phyloP scores from a whole-genome alignment of 306 rosid genomes.

The Lablab purpureus region DNA sequence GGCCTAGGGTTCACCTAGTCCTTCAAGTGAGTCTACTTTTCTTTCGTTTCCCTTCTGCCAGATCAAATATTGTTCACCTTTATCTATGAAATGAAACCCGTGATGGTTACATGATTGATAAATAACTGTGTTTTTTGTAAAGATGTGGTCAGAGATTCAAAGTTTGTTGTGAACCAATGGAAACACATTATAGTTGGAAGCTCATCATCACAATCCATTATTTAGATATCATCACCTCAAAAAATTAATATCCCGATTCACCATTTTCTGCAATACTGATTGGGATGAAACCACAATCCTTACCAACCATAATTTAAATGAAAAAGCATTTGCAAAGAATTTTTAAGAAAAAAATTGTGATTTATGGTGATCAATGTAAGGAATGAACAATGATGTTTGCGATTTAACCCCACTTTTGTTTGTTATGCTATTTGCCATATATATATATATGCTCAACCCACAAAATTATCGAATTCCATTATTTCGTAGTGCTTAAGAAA shows the following conservation, averaged over 20 bases:
- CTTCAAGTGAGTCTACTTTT: slow-evolving; percentile 4
- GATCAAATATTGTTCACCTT: not conserved
- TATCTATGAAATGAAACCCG: not conserved
- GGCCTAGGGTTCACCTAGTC: slow-evolving; percentile 25
- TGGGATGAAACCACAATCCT: not conserved
- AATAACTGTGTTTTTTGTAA: too few species aligned
- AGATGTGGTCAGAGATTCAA: too few species aligned
- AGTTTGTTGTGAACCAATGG: too few species aligned
- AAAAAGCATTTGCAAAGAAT: not conserved
- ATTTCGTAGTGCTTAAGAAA: not conserved
- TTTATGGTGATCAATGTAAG: not conserved
- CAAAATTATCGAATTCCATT: too few species aligned
- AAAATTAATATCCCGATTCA: too few species aligned
- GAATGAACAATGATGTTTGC: not conserved
- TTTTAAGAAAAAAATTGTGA: not conserved
- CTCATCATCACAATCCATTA: too few species aligned
- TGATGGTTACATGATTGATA: not conserved
- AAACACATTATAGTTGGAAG: too few species aligned
- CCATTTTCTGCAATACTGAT: not conserved
- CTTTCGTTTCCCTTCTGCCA: not conserved
- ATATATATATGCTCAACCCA: too few species aligned
- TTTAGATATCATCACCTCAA: too few species aligned
- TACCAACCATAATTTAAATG: not conserved
- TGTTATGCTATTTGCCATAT: too few species aligned
- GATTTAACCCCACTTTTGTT: not conserved